Conservation (phyloP, 352 stramenopile species). For the Phytophthora hybrid region DNA sequence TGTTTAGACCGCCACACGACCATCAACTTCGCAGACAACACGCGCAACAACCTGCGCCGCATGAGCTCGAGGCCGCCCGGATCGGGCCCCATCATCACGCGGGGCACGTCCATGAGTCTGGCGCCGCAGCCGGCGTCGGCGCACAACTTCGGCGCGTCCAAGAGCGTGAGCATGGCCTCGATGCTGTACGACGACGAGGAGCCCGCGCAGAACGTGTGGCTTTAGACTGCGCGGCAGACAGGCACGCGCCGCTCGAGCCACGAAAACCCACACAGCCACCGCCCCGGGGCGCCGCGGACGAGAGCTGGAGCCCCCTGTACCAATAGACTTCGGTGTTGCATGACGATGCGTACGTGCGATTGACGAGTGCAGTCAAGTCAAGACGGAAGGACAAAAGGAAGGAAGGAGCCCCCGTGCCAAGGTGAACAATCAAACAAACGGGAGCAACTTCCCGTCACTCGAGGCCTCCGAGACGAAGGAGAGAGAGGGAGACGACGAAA, state of each 20-base stretch:
- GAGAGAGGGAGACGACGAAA: background rate
- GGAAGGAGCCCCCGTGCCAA: too few relatives aligned
- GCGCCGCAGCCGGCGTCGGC: slow-evolving; percentile 55
- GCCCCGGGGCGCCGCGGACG: slow-evolving; percentile 33
- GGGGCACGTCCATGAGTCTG: slow-evolving; percentile 60
- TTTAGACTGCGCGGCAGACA: too few relatives aligned
- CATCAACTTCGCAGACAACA: slow-evolving; percentile 43
- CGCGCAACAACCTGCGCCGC: slow-evolving; percentile 60
- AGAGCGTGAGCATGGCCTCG: slow-evolving; percentile 75
- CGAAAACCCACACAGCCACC: slow-evolving; percentile 7
- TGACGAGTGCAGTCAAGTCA: slow-evolving; percentile 52
- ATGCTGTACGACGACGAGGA: slow-evolving; percentile 73
- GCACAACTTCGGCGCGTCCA: slow-evolving; percentile 61
- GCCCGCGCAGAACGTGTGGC: slow-evolving; percentile 77
- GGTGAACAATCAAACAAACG: too few relatives aligned
- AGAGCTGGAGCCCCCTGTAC: slow-evolving; percentile 47
- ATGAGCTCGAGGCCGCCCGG: slow-evolving; percentile 54
- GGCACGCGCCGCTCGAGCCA: slow-evolving; percentile 15
- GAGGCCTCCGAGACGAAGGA: background rate
- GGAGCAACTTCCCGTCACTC: too few relatives aligned
- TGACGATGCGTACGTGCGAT: slow-evolving; percentile 40
- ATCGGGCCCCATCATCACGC: slow-evolving; percentile 56
- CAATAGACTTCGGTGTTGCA: slow-evolving; percentile 48
- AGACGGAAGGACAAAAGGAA: background rate
- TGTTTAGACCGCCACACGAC: slow-evolving; percentile 46